Conservation (phyloP, 768 basidiomycete genomes). For the Lactifluus piperatus region DNA sequence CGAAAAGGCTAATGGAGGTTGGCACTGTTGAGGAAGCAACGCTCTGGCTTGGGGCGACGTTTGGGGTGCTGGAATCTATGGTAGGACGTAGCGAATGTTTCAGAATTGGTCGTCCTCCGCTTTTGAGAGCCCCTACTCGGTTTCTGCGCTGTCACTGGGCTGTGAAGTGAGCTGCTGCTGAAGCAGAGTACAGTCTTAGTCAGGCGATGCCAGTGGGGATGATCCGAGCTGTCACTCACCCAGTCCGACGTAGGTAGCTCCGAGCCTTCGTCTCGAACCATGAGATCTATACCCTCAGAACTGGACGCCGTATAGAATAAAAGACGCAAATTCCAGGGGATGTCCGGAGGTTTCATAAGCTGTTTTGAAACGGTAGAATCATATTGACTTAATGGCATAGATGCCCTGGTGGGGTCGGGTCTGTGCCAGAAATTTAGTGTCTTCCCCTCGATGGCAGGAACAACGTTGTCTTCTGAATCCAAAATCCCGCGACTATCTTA, state of each 20-base stretch:
- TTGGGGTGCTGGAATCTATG: background rate
- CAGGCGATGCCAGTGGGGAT: no score
- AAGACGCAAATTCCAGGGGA: background rate
- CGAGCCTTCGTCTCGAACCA: no score
- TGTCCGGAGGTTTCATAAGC: background rate
- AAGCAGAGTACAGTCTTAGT: background rate
- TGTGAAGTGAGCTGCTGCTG: no score
- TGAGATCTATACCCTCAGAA: background rate
- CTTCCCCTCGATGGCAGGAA: background rate
- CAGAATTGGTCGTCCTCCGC: background rate
- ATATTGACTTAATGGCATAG: background rate
- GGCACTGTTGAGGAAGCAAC: background rate
- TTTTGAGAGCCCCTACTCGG: background rate
- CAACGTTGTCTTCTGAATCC: background rate
- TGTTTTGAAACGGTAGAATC: background rate
- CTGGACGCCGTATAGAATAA: background rate
- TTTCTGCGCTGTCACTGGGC: no score
- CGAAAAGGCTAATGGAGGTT: background rate
- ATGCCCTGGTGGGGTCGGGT: background rate
- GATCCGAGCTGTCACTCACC: background rate
- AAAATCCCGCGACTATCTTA: background rate
- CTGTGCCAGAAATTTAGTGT: background rate
- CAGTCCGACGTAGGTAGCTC: background rate
- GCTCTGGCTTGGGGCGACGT: background rate
- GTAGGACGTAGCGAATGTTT: background rate